Evolutionary conservation across 2,329 filamentous ascomycete species (phyloP).

Genomic region (Aspergillus hortae): DNA sequence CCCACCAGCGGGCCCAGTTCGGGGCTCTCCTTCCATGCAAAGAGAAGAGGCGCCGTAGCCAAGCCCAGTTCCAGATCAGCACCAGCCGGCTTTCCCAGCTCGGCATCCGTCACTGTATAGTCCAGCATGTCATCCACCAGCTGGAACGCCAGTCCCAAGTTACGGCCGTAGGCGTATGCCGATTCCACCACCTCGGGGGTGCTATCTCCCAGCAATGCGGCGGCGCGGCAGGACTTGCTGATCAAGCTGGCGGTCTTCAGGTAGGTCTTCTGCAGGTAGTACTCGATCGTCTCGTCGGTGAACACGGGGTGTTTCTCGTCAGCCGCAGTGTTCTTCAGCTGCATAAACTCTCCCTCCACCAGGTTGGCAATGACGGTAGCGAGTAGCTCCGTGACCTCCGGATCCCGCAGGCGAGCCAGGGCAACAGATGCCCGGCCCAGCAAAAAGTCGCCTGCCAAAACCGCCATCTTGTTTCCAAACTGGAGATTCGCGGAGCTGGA

Average conservation of each 20-base stretch:
- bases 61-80: slow-evolving; percentile 91
- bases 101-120: slow-evolving; percentile 79
- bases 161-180: slow-evolving; percentile 88
- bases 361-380: slow-evolving; percentile 97
- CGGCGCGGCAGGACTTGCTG: slow-evolving; percentile 89
- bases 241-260: slow-evolving; percentile 95
- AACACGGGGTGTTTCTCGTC: slow-evolving; percentile 82
- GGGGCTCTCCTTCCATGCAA: slow-evolving; percentile 87
- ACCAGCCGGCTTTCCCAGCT: slow-evolving; percentile 90
- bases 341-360: slow-evolving; percentile 99
- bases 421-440: slow-evolving; percentile 91
- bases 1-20: slow-evolving; percentile 86
- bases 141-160: slow-evolving; percentile 92
- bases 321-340: slow-evolving; percentile 89
- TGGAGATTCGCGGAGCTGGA: slow-evolving; percentile 86
- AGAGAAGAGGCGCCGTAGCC: slow-evolving; percentile 88
- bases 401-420: slow-evolving; percentile 81
- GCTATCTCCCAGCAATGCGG: slow-evolving; percentile 78
- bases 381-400: slow-evolving; percentile 90
- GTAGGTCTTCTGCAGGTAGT: slow-evolving; percentile 98
- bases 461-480: slow-evolving; percentile 99
- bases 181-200: slow-evolving; percentile 79
- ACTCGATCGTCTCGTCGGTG: slow-evolving; percentile 83
- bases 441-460: slow-evolving; percentile 94
- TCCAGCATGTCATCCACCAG: slow-evolving; percentile 97